Base-by-base conservation (phyloP, 495 filamentous ascomycete genomes). In the Aspergillus steynii region DNA sequence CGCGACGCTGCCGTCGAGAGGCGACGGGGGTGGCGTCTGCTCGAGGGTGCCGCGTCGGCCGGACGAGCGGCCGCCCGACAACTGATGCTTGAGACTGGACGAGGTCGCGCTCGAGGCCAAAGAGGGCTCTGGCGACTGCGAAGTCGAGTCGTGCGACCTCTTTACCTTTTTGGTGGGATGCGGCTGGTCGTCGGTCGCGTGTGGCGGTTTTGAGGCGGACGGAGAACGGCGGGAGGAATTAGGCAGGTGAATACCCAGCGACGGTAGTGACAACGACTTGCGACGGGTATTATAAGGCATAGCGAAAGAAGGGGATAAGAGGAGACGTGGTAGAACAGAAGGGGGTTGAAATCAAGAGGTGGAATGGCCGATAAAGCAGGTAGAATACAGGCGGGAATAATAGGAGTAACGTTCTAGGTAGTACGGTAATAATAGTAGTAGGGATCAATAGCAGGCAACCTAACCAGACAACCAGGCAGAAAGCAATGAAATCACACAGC, bases 281-380 rank as follows among this genome's bases (percentile, higher is more conserved):
- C 95, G 88, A 77, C 95, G 90, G 62, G 95, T 99, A 76, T 99
- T 97, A 84, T 97, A 97, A 63, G 92, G 92, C 92, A 96, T 96
- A 60, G 53, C 53, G 53, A 46, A 46, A 28, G 27, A 15, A 50
- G 10, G 48, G 26, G 59, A 56, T 28, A 56, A 50, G 46, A 32
- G 51, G 29, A 14, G 27, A 37, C 29, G 52, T 28, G 37, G 14
- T 42, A 42, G 37, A 42, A 42, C 14, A 42, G 37, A 12, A 4
- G 12, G 37, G 37, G 37, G 14, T 42, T 12, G 37, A 42, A 42
- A 42, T 42, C 10, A 42, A 42, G 37, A 12, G 14, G 7, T 8
- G 37, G 9, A 42, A 42, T 42, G 37, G 37, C 37, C 3, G 37
- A 12, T 14, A 10, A 42, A 42, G 37, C 37, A 42, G 9, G 12